Evolutionary conservation across 139 green algal genomes (phyloP), one percentile per base, ranked within the genome.

Genomic region (Mychonastes homosphaera): DNA sequence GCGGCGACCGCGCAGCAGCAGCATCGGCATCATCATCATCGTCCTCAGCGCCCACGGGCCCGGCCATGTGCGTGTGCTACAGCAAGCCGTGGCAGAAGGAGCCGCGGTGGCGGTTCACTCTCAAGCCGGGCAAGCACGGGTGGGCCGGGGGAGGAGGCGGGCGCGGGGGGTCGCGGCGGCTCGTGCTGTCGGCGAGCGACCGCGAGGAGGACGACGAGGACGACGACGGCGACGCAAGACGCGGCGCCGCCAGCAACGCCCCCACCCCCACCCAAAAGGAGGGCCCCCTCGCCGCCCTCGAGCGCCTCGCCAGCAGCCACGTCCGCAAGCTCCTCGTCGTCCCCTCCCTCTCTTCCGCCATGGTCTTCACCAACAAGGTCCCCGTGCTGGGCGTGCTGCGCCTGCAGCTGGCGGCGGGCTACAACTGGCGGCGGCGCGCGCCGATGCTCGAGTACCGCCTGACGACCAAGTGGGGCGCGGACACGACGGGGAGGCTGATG

Each of bases 401-500:
- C 32, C 51, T 62, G 34, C 64, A 73, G 52, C 70, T 70, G 27
- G 63, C 72, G 18, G 54, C 64, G 28, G 69, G 68, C 15, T 80
- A 73, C 62, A 75, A 77, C 26, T 80, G 69, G 68, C 41, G 48
- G 29, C 43, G 19, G 6, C 49, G 52, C 19, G 56, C 33, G 29
- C 62, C 65, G 27, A 75, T 51, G 21, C 47, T 80, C 12, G 73
- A 80, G 23, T 80, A 80, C 65, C 58, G 71, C 47, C 29, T 79
- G 6, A 70, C 65, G 9, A 79, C 71, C 15, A 74, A 81, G 38
- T 81, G 74, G 74, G 65, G 66, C n/a, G 74, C n/a, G n/a, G n/a
- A n/a, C n/a, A n/a, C n/a, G n/a, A n/a, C n/a, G n/a, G n/a, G 45
- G 15, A 52, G 45, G 19, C 19, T 12, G 45, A 10, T 8, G 24